Conservation (phyloP, 2,329 filamentous ascomycete genomes). For the Neonectria coccinea region DNA sequence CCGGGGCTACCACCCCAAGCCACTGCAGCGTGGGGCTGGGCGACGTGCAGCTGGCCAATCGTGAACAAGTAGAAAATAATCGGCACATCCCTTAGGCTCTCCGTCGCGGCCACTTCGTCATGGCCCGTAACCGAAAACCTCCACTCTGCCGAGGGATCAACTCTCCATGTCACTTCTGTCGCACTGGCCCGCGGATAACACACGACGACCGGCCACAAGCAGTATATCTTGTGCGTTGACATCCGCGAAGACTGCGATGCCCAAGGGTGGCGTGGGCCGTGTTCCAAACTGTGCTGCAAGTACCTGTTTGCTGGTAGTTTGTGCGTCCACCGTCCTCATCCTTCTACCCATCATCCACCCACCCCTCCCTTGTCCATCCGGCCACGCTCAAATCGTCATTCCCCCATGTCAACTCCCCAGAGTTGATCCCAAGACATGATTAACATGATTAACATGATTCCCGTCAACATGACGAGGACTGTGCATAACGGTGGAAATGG, state of each 20-base stretch:
- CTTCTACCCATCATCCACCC: slow-evolving; percentile 20
- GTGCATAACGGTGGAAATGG: slow-evolving; percentile 1
- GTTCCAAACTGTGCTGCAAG: slow-evolving; percentile 37
- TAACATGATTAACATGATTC: slow-evolving; percentile 6
- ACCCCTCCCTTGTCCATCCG: slow-evolving; percentile 27
- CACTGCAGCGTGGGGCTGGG: slow-evolving; percentile 26
- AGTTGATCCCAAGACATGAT: slow-evolving; percentile 15
- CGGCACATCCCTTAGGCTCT: slow-evolving; percentile 44
- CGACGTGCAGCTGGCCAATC: slow-evolving; percentile 29
- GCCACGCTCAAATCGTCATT: slow-evolving; percentile 19
- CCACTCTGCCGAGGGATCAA: slow-evolving; percentile 46
- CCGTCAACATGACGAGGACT: slow-evolving; percentile 6
- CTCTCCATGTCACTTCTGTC: slow-evolving; percentile 28
- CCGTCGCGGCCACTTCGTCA: slow-evolving; percentile 48
- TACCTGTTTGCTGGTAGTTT: slow-evolving; percentile 25
- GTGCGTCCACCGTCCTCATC: slow-evolving; percentile 22
- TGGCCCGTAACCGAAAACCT: slow-evolving; percentile 47
- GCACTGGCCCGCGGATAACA: slow-evolving; percentile 24
- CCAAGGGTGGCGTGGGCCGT: slow-evolving; percentile 29
- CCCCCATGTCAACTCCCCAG: slow-evolving; percentile 28
- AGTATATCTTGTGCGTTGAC: slow-evolving; percentile 16
- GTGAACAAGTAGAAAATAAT: slow-evolving; percentile 44
- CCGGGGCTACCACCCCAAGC: slow-evolving; percentile 25
- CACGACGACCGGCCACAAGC: slow-evolving; percentile 5
- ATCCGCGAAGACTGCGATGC: background rate